Percentiles rank a stretch among this genome's conserved stretches.
phyloP scores from a whole-genome alignment of 129 eudicot genomes.

The Sambucus nigra region DNA sequence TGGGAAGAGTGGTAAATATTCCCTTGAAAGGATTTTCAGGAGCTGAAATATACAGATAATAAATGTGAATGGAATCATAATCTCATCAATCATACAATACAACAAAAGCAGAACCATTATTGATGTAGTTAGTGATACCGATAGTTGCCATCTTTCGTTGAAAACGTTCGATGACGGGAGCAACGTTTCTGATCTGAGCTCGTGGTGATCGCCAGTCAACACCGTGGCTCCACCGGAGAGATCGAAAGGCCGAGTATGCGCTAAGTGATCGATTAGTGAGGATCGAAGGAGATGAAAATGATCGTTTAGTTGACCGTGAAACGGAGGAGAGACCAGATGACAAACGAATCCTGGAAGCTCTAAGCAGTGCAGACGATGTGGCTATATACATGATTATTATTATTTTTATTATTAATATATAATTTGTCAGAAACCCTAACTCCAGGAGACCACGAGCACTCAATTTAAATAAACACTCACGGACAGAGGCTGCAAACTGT shows the following conservation, averaged over 20 bases:
- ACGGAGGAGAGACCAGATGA: conserved; percentile 5
- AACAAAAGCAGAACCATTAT: neutral
- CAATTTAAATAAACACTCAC: neutral
- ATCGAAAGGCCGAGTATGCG: conserved; percentile 24
- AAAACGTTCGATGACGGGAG: conserved; percentile 39
- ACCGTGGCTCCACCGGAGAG: conserved; percentile 51
- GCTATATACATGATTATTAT: conserved; percentile 29
- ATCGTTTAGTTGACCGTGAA: neutral
- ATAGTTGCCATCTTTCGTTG: conserved; percentile 48
- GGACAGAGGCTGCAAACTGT: neutral
- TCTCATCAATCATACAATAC: conserved; percentile 1
- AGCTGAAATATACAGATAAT: conserved; percentile 36
- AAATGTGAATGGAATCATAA: neutral
- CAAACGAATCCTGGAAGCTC: conserved; percentile 19
- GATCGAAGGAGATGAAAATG: conserved; percentile 10
- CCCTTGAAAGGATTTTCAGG: conserved; percentile 76
- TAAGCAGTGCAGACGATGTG: conserved; percentile 28
- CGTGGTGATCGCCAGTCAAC: conserved; percentile 47
- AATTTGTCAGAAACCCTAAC: neutral
- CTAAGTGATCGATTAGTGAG: conserved; percentile 10
- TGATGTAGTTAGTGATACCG: conserved; percentile 31
- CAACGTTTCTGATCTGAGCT: conserved; percentile 40
- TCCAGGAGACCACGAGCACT: neutral
- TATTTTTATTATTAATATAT: too few species aligned
- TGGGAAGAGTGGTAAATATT: conserved; percentile 80